These are phyloP conservation scores for Apiospora sp. DNA, from an alignment of 2,329 filamentous ascomycete species.

Conservation along the genomic window DNA sequence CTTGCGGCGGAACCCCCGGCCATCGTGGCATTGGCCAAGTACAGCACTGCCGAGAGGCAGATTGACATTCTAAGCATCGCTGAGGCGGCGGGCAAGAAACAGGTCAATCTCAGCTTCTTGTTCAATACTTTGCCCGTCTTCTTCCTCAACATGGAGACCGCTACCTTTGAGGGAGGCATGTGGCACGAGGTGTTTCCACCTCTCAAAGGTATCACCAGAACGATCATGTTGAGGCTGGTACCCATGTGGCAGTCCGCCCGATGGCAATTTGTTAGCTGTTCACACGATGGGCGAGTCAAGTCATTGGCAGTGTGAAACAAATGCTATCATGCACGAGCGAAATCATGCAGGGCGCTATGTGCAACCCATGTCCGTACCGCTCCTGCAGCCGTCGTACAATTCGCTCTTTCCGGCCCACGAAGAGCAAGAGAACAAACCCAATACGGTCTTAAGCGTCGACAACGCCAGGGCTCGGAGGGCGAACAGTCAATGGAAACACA, in stretches of 20 bases:
- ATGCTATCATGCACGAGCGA: too few relatives aligned
- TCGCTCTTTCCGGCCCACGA: too few relatives aligned
- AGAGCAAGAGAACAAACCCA: too few relatives aligned
- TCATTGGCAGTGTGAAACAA: background rate
- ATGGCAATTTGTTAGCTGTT: background rate
- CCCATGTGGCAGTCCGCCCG: background rate
- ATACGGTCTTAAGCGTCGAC: too few relatives aligned
- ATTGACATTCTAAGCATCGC: background rate
- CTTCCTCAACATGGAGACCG: conserved; percentile 38
- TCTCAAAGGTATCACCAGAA: conserved; percentile 26
- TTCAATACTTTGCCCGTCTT: conserved; percentile 36
- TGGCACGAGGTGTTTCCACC: conserved; percentile 37
- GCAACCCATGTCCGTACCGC: too few relatives aligned
- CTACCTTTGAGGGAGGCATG: conserved; percentile 35
- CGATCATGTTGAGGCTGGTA: conserved; percentile 23
- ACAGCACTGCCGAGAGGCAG: conserved; percentile 29
- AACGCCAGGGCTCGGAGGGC: too few relatives aligned
- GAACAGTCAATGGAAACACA: too few relatives aligned
- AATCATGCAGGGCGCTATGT: too few relatives aligned
- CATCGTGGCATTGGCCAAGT: conserved; percentile 33
- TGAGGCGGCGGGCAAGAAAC: background rate
- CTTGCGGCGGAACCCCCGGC: conserved; percentile 33
- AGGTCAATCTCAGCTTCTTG: conserved; percentile 26
- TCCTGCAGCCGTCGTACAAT: too few relatives aligned
- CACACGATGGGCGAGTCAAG: background rate